phyloP scores from a whole-genome alignment of 2,329 filamentous ascomycete species.

The Alternaria burnsii region DNA sequence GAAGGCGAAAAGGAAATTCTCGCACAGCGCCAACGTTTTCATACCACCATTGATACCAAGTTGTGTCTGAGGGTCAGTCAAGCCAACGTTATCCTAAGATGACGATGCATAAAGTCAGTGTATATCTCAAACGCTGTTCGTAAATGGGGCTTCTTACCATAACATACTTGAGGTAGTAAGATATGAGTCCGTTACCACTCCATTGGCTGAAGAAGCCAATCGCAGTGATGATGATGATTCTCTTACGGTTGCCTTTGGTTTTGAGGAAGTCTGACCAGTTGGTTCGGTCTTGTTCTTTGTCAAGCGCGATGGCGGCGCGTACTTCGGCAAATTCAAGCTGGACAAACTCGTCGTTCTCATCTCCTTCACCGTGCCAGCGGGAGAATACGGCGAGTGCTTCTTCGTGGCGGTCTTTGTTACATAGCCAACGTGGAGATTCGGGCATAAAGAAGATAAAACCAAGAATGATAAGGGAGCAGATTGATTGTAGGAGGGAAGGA shows the following conservation, averaged over 20 bases:
- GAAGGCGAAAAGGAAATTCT: constrained; percentile 43
- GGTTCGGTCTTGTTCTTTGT: constrained; percentile 13
- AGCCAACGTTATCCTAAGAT: constrained; percentile 49
- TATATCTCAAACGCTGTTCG: too few species aligned
- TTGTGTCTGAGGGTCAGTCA: constrained; percentile 47
- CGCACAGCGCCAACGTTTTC: constrained; percentile 52
- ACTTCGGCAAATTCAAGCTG: constrained; percentile 28
- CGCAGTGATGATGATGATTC: constrained; percentile 51
- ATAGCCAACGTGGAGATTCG: too few species aligned
- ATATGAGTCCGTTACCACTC: constrained; percentile 49
- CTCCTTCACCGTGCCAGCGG: constrained; percentile 11
- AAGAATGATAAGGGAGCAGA: too few species aligned
- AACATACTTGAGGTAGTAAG: background rate
- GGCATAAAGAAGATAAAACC: too few species aligned
- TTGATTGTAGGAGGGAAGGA: too few species aligned
- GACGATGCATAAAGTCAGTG: constrained; percentile 21
- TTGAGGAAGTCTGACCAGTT: constrained; percentile 32
- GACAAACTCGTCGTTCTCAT: constrained; percentile 32
- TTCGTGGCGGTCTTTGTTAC: too few species aligned
- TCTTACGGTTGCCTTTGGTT: constrained; percentile 48
- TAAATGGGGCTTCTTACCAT: too few species aligned
- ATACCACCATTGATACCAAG: constrained; percentile 52
- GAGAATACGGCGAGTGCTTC: too few species aligned
- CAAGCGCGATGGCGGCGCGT: constrained; percentile 31
- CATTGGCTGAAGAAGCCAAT: constrained; percentile 52